Conservation (phyloP, 441 rosid species). For the Erodium trifolium region DNA sequence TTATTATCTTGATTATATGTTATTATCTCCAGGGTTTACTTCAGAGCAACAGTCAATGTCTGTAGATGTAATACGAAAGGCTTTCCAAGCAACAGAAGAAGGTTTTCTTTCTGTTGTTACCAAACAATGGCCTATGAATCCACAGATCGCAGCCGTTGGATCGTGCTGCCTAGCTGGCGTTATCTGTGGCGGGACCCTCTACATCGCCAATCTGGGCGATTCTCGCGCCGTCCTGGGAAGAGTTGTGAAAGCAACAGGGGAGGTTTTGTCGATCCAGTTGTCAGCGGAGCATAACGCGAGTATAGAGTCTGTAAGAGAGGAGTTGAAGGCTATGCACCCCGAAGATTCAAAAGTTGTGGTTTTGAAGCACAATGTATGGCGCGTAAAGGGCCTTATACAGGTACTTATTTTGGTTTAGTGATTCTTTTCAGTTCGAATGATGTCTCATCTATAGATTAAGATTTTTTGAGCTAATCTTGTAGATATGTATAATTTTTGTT, state of each 20-base stretch:
- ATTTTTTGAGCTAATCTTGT: too few species aligned
- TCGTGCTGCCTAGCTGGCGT: conserved; percentile 89
- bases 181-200: conserved; percentile 66
- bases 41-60: conserved; percentile 78
- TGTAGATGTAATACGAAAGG: conserved; percentile 61
- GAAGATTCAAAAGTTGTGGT: conserved; percentile 80
- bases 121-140: conserved; percentile 59
- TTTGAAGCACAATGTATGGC: conserved; percentile 85
- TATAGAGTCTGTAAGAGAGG: conserved; percentile 66
- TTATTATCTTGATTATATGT: too few species aligned
- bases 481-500: too few species aligned
- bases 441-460: too few species aligned
- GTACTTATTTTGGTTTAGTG: conserved; percentile 22
- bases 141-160: conserved; percentile 93
- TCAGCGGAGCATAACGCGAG: conserved; percentile 36
- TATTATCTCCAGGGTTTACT: conserved; percentile 50
- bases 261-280: conserved; percentile 68
- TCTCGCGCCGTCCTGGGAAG: conserved; percentile 91
- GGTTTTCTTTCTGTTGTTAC: conserved; percentile 71
- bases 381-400: conserved; percentile 95
- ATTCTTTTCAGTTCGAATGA: too few species aligned
- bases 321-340: conserved; percentile 66
- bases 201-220: conserved; percentile 82
- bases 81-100: conserved; percentile 91
- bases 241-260: conserved; percentile 70